These are phyloP conservation scores for Psophocarpus tetragonolobus DNA, from an alignment of 306 rosid species.

Conservation along the genomic window DNA sequence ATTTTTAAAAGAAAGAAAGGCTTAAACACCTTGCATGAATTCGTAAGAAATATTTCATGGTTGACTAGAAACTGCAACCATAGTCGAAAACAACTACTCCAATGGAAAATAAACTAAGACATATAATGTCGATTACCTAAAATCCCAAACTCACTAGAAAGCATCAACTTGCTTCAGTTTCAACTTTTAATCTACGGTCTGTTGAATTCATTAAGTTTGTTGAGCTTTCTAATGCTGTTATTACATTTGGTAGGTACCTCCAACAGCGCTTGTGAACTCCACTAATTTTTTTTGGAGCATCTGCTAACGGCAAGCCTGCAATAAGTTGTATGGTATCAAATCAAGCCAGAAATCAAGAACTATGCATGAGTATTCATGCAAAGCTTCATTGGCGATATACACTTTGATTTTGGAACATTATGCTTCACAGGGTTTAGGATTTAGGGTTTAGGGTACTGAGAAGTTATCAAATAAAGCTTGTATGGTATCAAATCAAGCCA, in stretches of 20 bases:
- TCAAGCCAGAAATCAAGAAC: neutral
- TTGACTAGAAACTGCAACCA: constrained; percentile 25
- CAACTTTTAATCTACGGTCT: constrained; percentile 54
- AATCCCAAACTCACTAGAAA: constrained; percentile 25
- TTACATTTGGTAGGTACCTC: constrained; percentile 65
- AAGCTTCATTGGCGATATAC: constrained; percentile 1
- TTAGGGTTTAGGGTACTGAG: no score
- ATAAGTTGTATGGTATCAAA: constrained; percentile 31
- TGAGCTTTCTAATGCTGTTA: constrained; percentile 43
- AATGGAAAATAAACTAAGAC: constrained; percentile 27
- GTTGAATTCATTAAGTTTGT: constrained; percentile 42
- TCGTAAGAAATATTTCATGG: constrained; percentile 11
- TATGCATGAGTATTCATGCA: neutral
- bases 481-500: neutral
- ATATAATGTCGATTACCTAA: constrained; percentile 15
- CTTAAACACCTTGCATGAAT: constrained; percentile 35
- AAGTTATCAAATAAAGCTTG: neutral
- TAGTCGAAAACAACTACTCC: constrained; percentile 17
- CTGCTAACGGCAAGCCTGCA: constrained; percentile 75
- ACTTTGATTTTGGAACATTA: neutral
- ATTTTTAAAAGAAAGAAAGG: constrained; percentile 21
- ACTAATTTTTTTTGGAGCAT: constrained; percentile 83
- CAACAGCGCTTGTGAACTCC: constrained; percentile 99
- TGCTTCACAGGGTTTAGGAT: neutral
- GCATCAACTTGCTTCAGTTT: constrained; percentile 56